phyloP scores from a whole-genome alignment of 208 protist genomes.

The Acanthamoeba castellanii region DNA sequence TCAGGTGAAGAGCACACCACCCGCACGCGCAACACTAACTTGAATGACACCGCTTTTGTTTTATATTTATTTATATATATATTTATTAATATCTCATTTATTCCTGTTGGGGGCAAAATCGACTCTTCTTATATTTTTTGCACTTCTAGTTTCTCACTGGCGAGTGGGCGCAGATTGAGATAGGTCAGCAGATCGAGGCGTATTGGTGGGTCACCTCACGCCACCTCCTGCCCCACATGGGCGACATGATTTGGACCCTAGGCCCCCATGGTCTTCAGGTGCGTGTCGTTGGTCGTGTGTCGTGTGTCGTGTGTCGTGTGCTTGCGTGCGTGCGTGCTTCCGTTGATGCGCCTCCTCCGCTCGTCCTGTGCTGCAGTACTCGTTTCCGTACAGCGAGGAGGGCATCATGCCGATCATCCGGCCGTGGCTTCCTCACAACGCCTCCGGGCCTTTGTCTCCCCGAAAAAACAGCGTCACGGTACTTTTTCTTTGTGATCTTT shows the following conservation, averaged over 20 bases:
- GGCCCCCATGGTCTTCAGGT: conserved; percentile 9
- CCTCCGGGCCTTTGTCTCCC: not conserved
- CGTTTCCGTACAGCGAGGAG: conserved; percentile 49
- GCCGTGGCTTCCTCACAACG: conserved; percentile 24
- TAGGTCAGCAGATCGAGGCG: conserved; percentile 14
- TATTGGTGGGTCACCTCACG: conserved; percentile 33
- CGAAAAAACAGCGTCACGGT: conserved; percentile 42
- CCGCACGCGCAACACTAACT: not conserved
- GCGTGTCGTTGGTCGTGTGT: not conserved
- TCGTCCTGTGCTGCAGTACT: no score
- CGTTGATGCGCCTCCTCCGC: no score
- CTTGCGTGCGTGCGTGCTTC: not conserved
- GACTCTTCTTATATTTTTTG: not conserved
- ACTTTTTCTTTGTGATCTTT: no score
- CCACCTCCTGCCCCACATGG: conserved; percentile 47
- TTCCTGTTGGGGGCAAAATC: no score
- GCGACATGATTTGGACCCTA: conserved; percentile 52
- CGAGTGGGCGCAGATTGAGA: not conserved
- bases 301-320: not conserved
- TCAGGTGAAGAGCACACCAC: not conserved
- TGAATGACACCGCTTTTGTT: not conserved
- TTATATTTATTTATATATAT: no score
- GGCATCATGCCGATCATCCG: conserved; percentile 42
- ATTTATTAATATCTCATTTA: no score
- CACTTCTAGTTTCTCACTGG: not conserved